Conservation (phyloP, 768 basidiomycete species). For the Xerocomus brunneocitrinus region DNA sequence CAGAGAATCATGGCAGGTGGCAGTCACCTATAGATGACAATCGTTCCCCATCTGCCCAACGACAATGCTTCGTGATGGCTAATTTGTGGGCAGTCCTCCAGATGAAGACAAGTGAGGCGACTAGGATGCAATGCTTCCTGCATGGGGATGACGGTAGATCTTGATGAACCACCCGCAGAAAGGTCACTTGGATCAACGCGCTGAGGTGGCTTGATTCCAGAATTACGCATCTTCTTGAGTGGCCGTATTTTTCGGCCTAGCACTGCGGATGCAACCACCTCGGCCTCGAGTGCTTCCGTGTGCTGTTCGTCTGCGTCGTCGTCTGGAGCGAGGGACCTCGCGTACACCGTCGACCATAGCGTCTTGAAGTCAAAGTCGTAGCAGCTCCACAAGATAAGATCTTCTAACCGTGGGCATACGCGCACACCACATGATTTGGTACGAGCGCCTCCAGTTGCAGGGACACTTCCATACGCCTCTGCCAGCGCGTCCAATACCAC, state of each 20-base stretch:
- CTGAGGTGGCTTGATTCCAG: slow-evolving; percentile 8
- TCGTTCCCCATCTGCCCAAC: slow-evolving; percentile 35
- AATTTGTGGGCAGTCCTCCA: slow-evolving; percentile 40
- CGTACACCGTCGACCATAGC: slow-evolving; percentile 35
- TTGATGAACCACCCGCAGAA: slow-evolving; percentile 18
- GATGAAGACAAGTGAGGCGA: slow-evolving; percentile 39
- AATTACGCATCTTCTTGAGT: slow-evolving; percentile 29
- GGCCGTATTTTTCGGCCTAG: slow-evolving; percentile 33
- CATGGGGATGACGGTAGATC: slow-evolving; percentile 35
- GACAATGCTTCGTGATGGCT: slow-evolving; percentile 34
- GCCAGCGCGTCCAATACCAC: slow-evolving; percentile 39
- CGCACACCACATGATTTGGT: slow-evolving; percentile 35
- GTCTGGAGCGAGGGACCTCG: slow-evolving; percentile 24
- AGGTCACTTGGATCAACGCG: slow-evolving; percentile 9
- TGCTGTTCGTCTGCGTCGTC: slow-evolving; percentile 13
- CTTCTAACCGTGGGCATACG: slow-evolving; percentile 47
- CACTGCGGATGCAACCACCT: slow-evolving; percentile 23
- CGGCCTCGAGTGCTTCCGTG: slow-evolving; percentile 13
- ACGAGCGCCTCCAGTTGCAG: slow-evolving; percentile 9
- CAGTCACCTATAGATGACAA: slow-evolving; percentile 22
- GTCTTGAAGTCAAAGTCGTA: slow-evolving; percentile 37
- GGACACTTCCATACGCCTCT: slow-evolving; percentile 31
- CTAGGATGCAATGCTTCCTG: slow-evolving; percentile 33
- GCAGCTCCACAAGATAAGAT: slow-evolving; percentile 51
- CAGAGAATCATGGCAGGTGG: not conserved